Conservation (phyloP, 2,329 filamentous ascomycete genomes). For the Pseudodiploospora longispora region DNA sequence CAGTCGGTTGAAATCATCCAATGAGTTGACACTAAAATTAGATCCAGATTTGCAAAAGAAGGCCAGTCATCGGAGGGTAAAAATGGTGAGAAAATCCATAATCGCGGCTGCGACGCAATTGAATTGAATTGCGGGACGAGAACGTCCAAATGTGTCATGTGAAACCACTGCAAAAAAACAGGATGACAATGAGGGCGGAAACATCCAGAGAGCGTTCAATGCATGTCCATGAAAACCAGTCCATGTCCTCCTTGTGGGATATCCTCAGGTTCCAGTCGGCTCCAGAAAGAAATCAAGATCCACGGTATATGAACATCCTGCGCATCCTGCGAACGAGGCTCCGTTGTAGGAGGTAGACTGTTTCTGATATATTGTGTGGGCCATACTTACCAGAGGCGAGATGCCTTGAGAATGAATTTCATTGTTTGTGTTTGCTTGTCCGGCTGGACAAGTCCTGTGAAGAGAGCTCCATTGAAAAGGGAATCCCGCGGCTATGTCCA, state of each 20-base stretch:
- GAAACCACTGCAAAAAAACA: background rate
- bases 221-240: conserved; percentile 16
- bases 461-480: conserved; percentile 3
- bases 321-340: too few species aligned
- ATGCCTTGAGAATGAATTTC: conserved; percentile 16
- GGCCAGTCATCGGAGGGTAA: too few species aligned
- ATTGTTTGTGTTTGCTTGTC: conserved; percentile 21
- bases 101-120: conserved; percentile 26
- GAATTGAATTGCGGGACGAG: conserved; percentile 21
- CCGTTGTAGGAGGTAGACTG: too few species aligned
- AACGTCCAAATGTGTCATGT: too few species aligned
- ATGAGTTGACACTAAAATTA: conserved; percentile 1
- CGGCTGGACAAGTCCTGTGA: conserved; percentile 23
- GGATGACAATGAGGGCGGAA: background rate
- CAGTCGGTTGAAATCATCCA: background rate
- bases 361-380: conserved; percentile 14
- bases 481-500: conserved; percentile 6
- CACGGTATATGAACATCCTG: conserved; percentile 3
- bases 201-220: background rate
- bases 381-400: conserved; percentile 29
- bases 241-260: conserved; percentile 13
- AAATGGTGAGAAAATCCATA: background rate
- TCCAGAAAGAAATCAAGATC: conserved; percentile 3
- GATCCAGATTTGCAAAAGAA: background rate
- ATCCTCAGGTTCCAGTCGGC: conserved; percentile 6